These are phyloP conservation scores for Chlorophyllum brunneum DNA, from an alignment of 768 basidiomycete genomes.

Conservation along the genomic window DNA sequence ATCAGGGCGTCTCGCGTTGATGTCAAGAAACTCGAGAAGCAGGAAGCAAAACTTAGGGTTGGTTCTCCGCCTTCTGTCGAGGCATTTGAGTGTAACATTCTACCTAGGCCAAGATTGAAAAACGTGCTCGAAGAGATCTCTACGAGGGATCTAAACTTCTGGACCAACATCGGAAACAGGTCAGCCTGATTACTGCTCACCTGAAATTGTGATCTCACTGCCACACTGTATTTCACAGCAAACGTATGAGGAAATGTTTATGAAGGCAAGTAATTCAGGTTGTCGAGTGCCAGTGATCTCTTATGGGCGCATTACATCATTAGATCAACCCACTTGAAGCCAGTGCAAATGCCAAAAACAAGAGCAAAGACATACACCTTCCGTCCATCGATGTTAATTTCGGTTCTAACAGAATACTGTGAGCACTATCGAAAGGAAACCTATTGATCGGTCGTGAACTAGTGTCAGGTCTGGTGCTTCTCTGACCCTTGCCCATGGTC, in stretches of 20 bases:
- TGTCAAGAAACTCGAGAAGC: slow-evolving; percentile 93
- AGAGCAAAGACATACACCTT: slow-evolving; percentile 96
- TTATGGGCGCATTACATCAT: not conserved
- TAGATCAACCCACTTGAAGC: slow-evolving; percentile 93
- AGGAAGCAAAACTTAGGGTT: slow-evolving; percentile 93
- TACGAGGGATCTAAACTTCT: slow-evolving; percentile 97
- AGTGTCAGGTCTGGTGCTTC: slow-evolving; percentile 72
- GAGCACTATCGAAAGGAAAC: slow-evolving; percentile 14
- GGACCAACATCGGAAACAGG: slow-evolving; percentile 89
- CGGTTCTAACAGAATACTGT: slow-evolving; percentile 92
- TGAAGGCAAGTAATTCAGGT: slow-evolving; percentile 63
- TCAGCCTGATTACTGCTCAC: slow-evolving; percentile 22
- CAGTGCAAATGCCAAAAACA: slow-evolving; percentile 74
- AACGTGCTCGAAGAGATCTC: slow-evolving; percentile 82
- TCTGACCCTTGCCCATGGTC: slow-evolving; percentile 83
- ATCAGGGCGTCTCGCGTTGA: slow-evolving; percentile 81
- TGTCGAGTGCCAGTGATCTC: not conserved
- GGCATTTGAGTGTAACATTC: not conserved
- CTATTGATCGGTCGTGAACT: slow-evolving; percentile 5
- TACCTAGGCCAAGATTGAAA: slow-evolving; percentile 89
- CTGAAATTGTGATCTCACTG: slow-evolving; percentile 2
- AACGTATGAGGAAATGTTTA: slow-evolving; percentile 98
- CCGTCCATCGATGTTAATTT: slow-evolving; percentile 96
- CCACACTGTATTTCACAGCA: slow-evolving; percentile 46
- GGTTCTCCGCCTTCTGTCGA: slow-evolving; percentile 9